Base-by-base conservation (phyloP, 2,329 filamentous ascomycete genomes). In the Iodosphaeria phyllophila region DNA sequence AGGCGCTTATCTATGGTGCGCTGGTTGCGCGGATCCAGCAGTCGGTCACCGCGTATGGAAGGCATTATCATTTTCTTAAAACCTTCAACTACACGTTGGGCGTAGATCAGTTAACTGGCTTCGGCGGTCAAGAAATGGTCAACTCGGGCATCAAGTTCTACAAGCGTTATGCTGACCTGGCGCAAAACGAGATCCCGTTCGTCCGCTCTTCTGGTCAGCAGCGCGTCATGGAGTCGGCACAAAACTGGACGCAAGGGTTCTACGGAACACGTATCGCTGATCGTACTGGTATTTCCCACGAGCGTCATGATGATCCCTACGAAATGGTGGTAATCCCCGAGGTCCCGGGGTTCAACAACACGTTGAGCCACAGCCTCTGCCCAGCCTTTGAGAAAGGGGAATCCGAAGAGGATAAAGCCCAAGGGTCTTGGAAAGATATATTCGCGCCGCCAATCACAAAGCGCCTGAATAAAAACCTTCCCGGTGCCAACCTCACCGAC, bases 91-190 rank as follows among this genome's bases (percentile, higher is more conserved):
- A 86, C 46, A 58, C 51, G 0, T 58, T 92, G 1, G 74, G 74
- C 11, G 59, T 64, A 1, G 74, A 84, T 34, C 58, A 76, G 32
- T 54, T 80, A 36, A 78, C 74, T 0, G 36, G 46, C 2, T 76
- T 79, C 33, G 78, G 78, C 12, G 51, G 74, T 43, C 59, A 64
- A 34, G 56, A 84, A 46, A 63, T 84, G 61, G 52, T 75, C 32
- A 66, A 80, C 37, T 82, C 78, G 2, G 84, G 84, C 5, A 52
- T 60, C 28, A 68, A 74, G 28, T 91, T 86, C 48, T 86, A 76
- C 46, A 46, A 60, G 21, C 70, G 78, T 4, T 93, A 93, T 44
- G 47, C 57, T 25, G 37, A 54, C 6, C 64, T 92, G 3, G 58
- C 73, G 2, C 50, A 50, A 20, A 43, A 56, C 7, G 43, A 56